phyloP scores from a whole-genome alignment of 306 rosid genomes.

The Cotoneaster glaucophyllus region DNA sequence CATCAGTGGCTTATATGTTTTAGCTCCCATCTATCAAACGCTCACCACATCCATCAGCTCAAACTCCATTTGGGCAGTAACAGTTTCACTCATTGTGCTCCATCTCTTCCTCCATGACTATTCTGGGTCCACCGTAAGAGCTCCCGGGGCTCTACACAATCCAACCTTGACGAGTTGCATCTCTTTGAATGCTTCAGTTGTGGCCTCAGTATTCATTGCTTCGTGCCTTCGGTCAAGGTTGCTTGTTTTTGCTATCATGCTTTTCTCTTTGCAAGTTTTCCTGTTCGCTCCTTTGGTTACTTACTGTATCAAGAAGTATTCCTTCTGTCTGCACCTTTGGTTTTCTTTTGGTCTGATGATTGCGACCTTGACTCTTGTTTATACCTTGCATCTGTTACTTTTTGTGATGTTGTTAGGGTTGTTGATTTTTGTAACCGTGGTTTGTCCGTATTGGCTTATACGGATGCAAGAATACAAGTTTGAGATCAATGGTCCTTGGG shows the following conservation, averaged over 20 bases:
- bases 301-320: conserved; percentile 68
- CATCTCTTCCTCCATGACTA: conserved; percentile 91
- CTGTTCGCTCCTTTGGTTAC: conserved; percentile 85
- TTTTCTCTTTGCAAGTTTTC: conserved; percentile 82
- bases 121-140: conserved; percentile 66
- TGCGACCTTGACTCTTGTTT: conserved; percentile 54
- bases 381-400: conserved; percentile 45
- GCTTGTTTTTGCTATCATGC: conserved; percentile 78
- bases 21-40: conserved; percentile 87
- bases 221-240: conserved; percentile 83
- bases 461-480: conserved; percentile 83
- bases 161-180: conserved; percentile 75
- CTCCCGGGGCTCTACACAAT: conserved; percentile 53
- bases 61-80: conserved; percentile 84
- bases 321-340: conserved; percentile 57
- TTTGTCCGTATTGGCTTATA: conserved; percentile 88
- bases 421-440: conserved; percentile 65
- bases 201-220: conserved; percentile 79
- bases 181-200: conserved; percentile 81
- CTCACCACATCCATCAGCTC: conserved; percentile 88
- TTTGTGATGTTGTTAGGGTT: conserved; percentile 59
- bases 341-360: conserved; percentile 61
- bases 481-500: conserved; percentile 96
- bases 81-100: conserved; percentile 59
- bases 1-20: conserved; percentile 58